These are phyloP conservation scores for Coemansia sp. DNA, from an alignment of 192 early-diverging fungal species.

Conservation along the genomic window DNA sequence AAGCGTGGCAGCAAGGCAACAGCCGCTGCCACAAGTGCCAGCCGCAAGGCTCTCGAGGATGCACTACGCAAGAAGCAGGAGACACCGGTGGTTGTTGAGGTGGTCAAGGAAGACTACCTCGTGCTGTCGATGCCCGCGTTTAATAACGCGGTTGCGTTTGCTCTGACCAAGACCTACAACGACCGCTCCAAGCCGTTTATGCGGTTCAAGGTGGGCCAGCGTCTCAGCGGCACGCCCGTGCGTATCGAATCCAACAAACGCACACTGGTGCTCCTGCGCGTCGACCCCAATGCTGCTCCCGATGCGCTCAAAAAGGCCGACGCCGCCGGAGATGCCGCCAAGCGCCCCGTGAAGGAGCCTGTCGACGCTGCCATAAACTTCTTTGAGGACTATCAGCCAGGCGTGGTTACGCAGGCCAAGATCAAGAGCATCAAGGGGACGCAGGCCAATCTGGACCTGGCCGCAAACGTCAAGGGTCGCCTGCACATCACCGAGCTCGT, in stretches of 20 bases:
- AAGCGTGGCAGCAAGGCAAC: conserved; percentile 5
- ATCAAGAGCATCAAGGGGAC: conserved; percentile 52
- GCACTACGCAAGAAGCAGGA: conserved; percentile 17
- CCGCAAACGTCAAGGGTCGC: conserved; percentile 68
- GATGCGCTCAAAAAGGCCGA: not conserved
- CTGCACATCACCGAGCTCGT: conserved; percentile 72
- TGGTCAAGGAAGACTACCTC: conserved; percentile 79
- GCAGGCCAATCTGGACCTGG: conserved; percentile 65
- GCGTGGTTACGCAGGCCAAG: conserved; percentile 39
- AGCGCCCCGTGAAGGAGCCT: conserved; percentile 34
- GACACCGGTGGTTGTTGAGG: conserved; percentile 61
- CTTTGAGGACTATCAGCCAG: conserved; percentile 54
- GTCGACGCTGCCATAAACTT: conserved; percentile 44
- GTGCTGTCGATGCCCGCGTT: conserved; percentile 63
- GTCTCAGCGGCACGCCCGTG: conserved; percentile 45
- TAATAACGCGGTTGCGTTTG: conserved; percentile 58
- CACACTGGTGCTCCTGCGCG: conserved; percentile 30
- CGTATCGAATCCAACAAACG: conserved; percentile 41
- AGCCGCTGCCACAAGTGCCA: not conserved
- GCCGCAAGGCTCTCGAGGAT: conserved; percentile 32
- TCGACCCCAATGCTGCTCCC: not conserved
- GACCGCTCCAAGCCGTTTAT: conserved; percentile 62
- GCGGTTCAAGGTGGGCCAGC: conserved; percentile 60
- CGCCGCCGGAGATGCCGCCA: not conserved
- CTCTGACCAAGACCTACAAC: conserved; percentile 59